These are phyloP conservation scores for Arxiozyma bovina DNA, from an alignment of 1,139 yeast species.

Conservation along the genomic window DNA sequence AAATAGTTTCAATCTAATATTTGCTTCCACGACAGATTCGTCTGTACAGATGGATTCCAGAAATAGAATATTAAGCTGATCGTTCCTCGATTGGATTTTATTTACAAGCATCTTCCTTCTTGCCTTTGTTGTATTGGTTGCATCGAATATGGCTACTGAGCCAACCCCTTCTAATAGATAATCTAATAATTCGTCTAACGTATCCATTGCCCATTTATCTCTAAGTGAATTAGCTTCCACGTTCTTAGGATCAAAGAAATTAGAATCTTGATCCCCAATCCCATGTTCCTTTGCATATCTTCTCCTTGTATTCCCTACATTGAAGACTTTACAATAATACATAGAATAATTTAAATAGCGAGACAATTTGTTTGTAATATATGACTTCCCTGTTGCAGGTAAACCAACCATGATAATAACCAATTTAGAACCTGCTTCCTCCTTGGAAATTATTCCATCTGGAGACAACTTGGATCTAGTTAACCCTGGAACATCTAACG, in stretches of 20 bases:
- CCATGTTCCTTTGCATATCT: constrained; percentile 42
- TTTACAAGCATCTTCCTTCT: constrained; percentile 63
- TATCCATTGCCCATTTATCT: constrained; percentile 95
- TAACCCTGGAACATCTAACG: constrained; percentile 87
- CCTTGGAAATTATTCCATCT: constrained; percentile 66
- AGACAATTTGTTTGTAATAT: constrained; percentile 81
- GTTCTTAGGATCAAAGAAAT: constrained; percentile 79
- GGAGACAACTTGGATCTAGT: constrained; percentile 77
- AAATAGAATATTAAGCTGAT: constrained; percentile 67
- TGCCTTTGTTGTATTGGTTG: constrained; percentile 77
- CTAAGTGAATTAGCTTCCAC: constrained; percentile 54
- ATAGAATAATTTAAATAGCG: constrained; percentile 87
- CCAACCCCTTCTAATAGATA: constrained; percentile 76
- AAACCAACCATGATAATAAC: constrained; percentile 93
- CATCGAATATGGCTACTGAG: constrained; percentile 90
- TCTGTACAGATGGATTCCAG: constrained; percentile 85
- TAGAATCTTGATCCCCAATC: constrained; percentile 52
- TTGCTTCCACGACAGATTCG: constrained; percentile 67
- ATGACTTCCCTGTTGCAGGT: constrained; percentile 89
- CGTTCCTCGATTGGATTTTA: constrained; percentile 58
- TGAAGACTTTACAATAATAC: constrained; percentile 81
- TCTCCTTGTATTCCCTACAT: constrained; percentile 89
- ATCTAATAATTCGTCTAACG: constrained; percentile 73
- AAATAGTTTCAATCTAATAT: constrained; percentile 71
- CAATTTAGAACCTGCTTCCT: constrained; percentile 68